phyloP scores from a whole-genome alignment of 441 rosid genomes.

The Eruca vesicaria region DNA sequence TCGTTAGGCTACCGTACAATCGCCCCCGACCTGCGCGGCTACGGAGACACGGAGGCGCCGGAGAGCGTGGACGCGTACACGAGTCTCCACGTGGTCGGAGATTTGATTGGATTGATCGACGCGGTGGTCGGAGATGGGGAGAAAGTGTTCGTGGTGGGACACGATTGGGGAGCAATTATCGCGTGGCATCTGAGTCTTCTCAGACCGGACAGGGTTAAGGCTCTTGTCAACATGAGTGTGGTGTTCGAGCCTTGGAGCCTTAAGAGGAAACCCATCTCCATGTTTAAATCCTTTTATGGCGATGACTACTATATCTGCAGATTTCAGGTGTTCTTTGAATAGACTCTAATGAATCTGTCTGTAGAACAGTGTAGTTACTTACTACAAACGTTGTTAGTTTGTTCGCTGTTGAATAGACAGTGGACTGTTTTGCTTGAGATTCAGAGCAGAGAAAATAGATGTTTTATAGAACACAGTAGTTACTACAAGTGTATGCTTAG shows the following conservation, averaged over 20 bases:
- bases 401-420: not conserved
- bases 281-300: slow-evolving; percentile 43
- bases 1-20: slow-evolving; percentile 60
- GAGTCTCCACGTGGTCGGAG: slow-evolving; percentile 62
- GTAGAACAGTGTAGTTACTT: not conserved
- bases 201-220: slow-evolving; percentile 69
- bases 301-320: slow-evolving; percentile 74
- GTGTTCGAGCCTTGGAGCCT: slow-evolving; percentile 54
- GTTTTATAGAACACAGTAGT: too few species aligned
- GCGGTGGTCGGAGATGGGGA: slow-evolving; percentile 44
- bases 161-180: slow-evolving; percentile 71
- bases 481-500: too few species aligned
- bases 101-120: slow-evolving; percentile 60
- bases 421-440: too few species aligned
- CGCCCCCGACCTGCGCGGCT: slow-evolving; percentile 83
- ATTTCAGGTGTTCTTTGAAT: slow-evolving; percentile 50
- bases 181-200: slow-evolving; percentile 67
- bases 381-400: not conserved
- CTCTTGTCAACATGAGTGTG: slow-evolving; percentile 60
- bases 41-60: slow-evolving; percentile 69
- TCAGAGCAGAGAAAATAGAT: too few species aligned
- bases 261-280: slow-evolving; percentile 35
- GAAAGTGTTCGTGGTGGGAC: slow-evolving; percentile 71
- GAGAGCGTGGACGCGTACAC: slow-evolving; percentile 55
- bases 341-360: not conserved